Evolutionary conservation across 768 basidiomycete species (phyloP).

Genomic region (Boletus fagicola): DNA sequence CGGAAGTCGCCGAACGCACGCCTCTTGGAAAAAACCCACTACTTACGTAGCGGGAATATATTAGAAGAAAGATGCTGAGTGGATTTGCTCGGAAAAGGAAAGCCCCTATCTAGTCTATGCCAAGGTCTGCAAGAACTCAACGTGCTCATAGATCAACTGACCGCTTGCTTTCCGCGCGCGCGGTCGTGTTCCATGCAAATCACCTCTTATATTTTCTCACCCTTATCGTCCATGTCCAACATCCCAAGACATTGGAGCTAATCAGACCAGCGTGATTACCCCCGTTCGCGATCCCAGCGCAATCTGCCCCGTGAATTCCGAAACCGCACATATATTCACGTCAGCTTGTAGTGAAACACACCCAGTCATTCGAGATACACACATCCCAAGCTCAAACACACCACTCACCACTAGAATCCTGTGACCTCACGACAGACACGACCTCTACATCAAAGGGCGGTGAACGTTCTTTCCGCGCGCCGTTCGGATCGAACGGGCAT

Average conservation of each 20-base stretch:
- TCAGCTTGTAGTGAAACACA: not conserved
- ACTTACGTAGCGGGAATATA: too few relatives aligned
- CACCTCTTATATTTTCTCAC: not conserved
- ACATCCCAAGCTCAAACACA: not conserved
- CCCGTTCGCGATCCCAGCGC: slow-evolving; percentile 42
- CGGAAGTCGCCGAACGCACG: too few relatives aligned
- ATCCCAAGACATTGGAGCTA: not conserved
- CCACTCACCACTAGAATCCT: not conserved
- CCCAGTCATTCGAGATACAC: not conserved
- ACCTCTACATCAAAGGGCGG: not conserved
- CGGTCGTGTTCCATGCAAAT: too few relatives aligned
- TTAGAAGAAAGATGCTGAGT: too few relatives aligned
- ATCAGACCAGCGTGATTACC: slow-evolving; percentile 3
- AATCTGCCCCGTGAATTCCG: slow-evolving; percentile 43
- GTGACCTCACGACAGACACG: not conserved
- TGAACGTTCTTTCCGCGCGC: not conserved
- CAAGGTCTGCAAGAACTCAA: too few relatives aligned
- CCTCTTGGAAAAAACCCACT: too few relatives aligned
- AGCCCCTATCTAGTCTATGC: too few relatives aligned
- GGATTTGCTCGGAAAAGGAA: too few relatives aligned
- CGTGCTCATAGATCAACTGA: too few relatives aligned
- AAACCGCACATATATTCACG: slow-evolving; percentile 39
- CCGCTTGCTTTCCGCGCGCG: too few relatives aligned
- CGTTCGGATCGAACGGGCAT: not conserved
- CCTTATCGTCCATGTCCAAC: not conserved